Evolutionary conservation across 106 monocot species (phyloP), one percentile per base, ranked within the genome.

Genomic region (Dendrobium chrysotoxum): DNA sequence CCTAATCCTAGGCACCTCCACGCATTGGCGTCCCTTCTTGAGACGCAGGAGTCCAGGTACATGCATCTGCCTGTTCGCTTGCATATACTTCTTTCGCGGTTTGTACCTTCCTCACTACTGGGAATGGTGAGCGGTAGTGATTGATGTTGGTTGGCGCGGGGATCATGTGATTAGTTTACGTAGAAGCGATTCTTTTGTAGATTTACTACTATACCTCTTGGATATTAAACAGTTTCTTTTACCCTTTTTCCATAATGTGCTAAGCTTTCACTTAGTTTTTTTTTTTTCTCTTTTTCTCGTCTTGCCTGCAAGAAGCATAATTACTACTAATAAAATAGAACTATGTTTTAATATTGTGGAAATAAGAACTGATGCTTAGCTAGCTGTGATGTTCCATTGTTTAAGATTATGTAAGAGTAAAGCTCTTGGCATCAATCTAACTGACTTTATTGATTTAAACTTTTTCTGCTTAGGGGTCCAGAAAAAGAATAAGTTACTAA

Each of bases 1-100:
- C 98, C 98, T 76, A 95, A 93, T 79, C 92, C 98, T 79, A 91
- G 84, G 74, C 85, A 85, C 55, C 89, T 95, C 50, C 98, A 95
- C 70, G 88, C 92, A 16, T 91, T 98, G 21, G 95, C 98, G n/a
- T 80, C 95, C 66, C 83, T 98, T 75, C 89, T 95, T 64, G 98
- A 98, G 77, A 53, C 76, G 9, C 85, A 95, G 75, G 98, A 95
- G 73, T 61, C 86, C 53, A 93, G 89, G 98, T 92, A 15, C 21
- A 26, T 50, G 76, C 76, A 2, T 47, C 2, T 17, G 25, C 0
- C 39, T 17, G 28, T 0, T 25, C 47, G 25, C 16, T 25, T 76
- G 18, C 40, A 74, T 74, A 21, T 28, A 4, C 47, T 26, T 25
- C 21, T 76, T 50, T 47, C 46, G 26, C 45, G 9, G 10, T 17